Evolutionary conservation across 2,329 filamentous ascomycete genomes (phyloP).

Genomic region (Colletotrichum costaricense): DNA sequence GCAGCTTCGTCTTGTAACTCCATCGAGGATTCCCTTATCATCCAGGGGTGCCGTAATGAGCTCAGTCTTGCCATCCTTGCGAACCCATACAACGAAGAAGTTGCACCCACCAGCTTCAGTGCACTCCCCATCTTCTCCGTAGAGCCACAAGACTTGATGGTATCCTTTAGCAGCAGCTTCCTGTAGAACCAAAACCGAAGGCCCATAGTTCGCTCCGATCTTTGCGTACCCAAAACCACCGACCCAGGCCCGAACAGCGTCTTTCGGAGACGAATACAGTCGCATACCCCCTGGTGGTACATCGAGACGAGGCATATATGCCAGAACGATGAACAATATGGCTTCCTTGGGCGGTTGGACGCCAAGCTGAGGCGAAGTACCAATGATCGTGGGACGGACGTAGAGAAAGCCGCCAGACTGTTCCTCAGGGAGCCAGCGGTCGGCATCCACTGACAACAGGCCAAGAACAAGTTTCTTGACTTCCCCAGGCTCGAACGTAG

Average conservation of each 20-base stretch:
- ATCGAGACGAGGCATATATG: constrained; percentile 70
- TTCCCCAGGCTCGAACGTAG: constrained; percentile 76
- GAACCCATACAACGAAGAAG: constrained; percentile 87
- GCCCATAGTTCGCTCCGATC: constrained; percentile 93
- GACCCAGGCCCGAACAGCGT: constrained; percentile 91
- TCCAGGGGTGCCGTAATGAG: constrained; percentile 87
- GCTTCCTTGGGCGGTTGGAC: constrained; percentile 84
- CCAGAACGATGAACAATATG: constrained; percentile 84
- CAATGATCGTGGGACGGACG: constrained; percentile 88
- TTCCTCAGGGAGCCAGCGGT: constrained; percentile 81
- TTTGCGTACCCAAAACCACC: constrained; percentile 94
- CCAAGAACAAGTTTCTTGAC: constrained; percentile 79
- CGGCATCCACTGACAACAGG: constrained; percentile 78
- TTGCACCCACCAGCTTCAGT: constrained; percentile 94
- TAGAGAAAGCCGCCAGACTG: constrained; percentile 81
- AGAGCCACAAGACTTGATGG: constrained; percentile 95
- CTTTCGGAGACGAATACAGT: constrained; percentile 81
- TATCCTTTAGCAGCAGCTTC: constrained; percentile 80
- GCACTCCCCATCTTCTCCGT: constrained; percentile 80
- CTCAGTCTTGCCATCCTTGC: constrained; percentile 71
- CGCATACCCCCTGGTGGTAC: constrained; percentile 69
- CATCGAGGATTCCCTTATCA: constrained; percentile 86
- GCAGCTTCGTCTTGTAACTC: constrained; percentile 86
- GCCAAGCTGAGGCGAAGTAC: constrained; percentile 82
- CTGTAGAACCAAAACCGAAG: constrained; percentile 79